Evolutionary conservation across 2,329 filamentous ascomycete genomes (phyloP).

Genomic region (Aspergillus sp.): DNA sequence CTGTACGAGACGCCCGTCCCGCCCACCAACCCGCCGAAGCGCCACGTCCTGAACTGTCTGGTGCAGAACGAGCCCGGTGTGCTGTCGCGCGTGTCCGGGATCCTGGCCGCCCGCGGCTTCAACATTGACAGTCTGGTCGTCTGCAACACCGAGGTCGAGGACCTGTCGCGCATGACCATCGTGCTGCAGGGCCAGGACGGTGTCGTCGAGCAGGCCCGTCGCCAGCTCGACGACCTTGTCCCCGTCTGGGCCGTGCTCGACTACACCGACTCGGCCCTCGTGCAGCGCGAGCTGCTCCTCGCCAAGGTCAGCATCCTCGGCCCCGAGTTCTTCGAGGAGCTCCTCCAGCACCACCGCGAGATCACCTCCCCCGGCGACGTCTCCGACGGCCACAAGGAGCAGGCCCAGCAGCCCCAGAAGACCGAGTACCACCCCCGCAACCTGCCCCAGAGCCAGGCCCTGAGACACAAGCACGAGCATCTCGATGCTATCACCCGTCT

Average conservation of each 20-base stretch:
- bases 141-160: constrained; percentile 95
- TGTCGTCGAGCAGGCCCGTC: constrained; percentile 92
- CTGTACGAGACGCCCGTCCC: constrained; percentile 95
- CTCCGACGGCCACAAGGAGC: constrained; percentile 31
- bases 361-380: constrained; percentile 60
- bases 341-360: constrained; percentile 92
- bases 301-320: constrained; percentile 97
- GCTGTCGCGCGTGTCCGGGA: constrained; percentile 91
- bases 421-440: constrained; percentile 85
- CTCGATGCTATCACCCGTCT: constrained; percentile 94
- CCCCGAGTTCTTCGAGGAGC: constrained; percentile 96
- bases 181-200: constrained; percentile 94
- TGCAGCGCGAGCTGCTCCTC: constrained; percentile 91
- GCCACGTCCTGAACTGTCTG: constrained; percentile 95
- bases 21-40: constrained; percentile 79
- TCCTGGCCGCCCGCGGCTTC: constrained; percentile 92
- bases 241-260: constrained; percentile 98
- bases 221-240: constrained; percentile 93
- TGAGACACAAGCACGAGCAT: constrained; percentile 97
- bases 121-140: constrained; percentile 99
- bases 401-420: constrained; percentile 16
- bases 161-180: constrained; percentile 97
- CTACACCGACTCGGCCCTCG: constrained; percentile 87
- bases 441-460: constrained; percentile 79
- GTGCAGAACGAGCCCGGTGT: constrained; percentile 99